Percentiles rank a stretch among this genome's conserved stretches.
phyloP scores from a whole-genome alignment of 1,284 basidiomycete genomes.

The Sutorius eximius region DNA sequence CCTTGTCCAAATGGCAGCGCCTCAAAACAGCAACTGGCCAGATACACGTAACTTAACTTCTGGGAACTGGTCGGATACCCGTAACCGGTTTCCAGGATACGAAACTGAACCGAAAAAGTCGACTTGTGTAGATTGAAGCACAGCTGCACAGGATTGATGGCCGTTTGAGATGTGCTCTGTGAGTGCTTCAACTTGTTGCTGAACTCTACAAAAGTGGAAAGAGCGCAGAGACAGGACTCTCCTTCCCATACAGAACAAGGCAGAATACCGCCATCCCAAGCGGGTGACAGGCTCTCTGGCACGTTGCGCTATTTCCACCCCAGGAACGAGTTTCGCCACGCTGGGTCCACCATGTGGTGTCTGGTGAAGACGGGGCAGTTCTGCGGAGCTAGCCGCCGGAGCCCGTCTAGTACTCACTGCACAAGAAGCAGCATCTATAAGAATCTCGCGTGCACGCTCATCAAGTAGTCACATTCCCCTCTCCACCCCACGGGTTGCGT shows the following conservation, averaged over 20 bases:
- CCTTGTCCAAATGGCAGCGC: too few species aligned
- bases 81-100: too few species aligned
- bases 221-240: too few species aligned
- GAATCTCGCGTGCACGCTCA: background rate
- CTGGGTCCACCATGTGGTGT: background rate
- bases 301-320: background rate
- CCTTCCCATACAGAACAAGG: background rate
- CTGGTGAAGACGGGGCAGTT: background rate
- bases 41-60: too few species aligned
- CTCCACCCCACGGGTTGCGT: background rate
- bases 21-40: too few species aligned
- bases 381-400: background rate
- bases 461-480: too few species aligned
- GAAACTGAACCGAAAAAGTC: too few species aligned
- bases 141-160: too few species aligned
- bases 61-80: too few species aligned
- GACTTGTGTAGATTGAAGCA: too few species aligned
- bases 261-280: background rate
- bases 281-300: background rate
- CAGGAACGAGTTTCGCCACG: background rate
- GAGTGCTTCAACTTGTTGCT: too few species aligned
- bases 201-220: background rate
- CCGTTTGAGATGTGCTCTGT: too few species aligned
- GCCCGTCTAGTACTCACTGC: background rate
- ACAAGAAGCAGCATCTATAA: constrained; percentile 2